Evolutionary conservation across 169 alveolate species (phyloP).

Genomic region (Neospora caninum): DNA sequence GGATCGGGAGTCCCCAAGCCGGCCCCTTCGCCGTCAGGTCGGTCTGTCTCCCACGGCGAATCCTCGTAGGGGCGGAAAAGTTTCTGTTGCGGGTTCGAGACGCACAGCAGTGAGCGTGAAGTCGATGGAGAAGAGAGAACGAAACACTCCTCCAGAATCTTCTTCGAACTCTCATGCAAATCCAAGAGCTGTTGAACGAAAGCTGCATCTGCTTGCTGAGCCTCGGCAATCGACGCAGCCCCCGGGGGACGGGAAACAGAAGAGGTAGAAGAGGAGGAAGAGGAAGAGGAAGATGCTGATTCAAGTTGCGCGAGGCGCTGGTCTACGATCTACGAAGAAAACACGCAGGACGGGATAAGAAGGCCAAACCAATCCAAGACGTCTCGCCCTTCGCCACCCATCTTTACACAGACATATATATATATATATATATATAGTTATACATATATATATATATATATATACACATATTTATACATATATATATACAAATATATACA

Average conservation of each 20-base stretch:
- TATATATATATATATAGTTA: not conserved
- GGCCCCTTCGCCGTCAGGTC: not conserved
- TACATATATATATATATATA: not conserved
- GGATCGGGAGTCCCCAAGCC: constrained; percentile 59
- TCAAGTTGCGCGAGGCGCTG: not conserved
- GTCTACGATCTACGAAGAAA: constrained; percentile 4
- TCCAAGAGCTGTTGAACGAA: constrained; percentile 67
- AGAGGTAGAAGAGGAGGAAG: not conserved
- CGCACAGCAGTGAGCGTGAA: not conserved
- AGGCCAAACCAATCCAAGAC: not conserved
- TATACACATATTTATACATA: not conserved
- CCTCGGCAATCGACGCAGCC: constrained; percentile 49
- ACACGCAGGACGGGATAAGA: not conserved
- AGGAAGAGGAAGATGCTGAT: not conserved
- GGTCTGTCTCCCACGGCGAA: not conserved
- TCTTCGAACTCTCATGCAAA: constrained; percentile 58
- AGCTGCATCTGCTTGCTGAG: constrained; percentile 64
- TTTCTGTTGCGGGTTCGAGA: not conserved
- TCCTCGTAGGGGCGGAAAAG: constrained; percentile 8
- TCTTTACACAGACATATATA: too few species aligned
- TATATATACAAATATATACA: not conserved
- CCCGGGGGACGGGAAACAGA: not conserved
- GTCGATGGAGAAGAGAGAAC: constrained; percentile 20
- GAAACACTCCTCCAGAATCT: constrained; percentile 62
- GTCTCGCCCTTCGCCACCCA: not conserved